A percentile compares a stretch with the other conserved stretches of the same genome.
phyloP scores from a whole-genome alignment of 2,329 filamentous ascomycete genomes.

The Apiospora kogelbergensis region DNA sequence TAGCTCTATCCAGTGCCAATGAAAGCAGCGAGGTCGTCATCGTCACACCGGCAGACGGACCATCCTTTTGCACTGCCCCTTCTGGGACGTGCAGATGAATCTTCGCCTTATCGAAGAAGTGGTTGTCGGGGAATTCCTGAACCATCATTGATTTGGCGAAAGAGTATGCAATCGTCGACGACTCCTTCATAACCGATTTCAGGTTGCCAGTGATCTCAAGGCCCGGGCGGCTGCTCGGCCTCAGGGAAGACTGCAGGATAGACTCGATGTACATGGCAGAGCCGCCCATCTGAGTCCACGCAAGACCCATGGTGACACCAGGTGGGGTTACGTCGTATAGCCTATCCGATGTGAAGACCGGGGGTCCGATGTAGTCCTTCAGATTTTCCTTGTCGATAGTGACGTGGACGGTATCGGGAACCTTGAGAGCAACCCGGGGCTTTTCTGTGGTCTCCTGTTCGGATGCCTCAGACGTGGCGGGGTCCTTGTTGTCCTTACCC shows the following conservation, averaged over 20 bases:
- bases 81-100: constrained; percentile 96
- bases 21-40: constrained; percentile 95
- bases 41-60: constrained; percentile 89
- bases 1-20: constrained; percentile 73
- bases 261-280: constrained; percentile 97
- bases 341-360: constrained; percentile 92
- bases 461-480: constrained; percentile 36
- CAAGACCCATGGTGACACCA: constrained; percentile 95
- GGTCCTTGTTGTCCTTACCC: constrained; percentile 45
- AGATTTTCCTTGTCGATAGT: constrained; percentile 85
- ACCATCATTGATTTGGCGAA: constrained; percentile 91
- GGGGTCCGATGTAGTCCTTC: constrained; percentile 95
- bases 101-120: constrained; percentile 94
- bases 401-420: constrained; percentile 85
- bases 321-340: constrained; percentile 92
- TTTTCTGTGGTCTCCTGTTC: constrained; percentile 66
- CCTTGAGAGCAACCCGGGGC: constrained; percentile 75
- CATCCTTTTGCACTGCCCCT: constrained; percentile 94
- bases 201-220: constrained; percentile 94
- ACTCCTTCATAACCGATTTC: constrained; percentile 98
- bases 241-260: constrained; percentile 82
- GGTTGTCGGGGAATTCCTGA: constrained; percentile 81
- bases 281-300: constrained; percentile 97
- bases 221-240: constrained; percentile 70
- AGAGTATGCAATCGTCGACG: constrained; percentile 90